Evolutionary conservation across 352 stramenopile genomes (phyloP), one percentile per base, ranked within the genome.

Genomic region (Phytophthora parvispora): DNA sequence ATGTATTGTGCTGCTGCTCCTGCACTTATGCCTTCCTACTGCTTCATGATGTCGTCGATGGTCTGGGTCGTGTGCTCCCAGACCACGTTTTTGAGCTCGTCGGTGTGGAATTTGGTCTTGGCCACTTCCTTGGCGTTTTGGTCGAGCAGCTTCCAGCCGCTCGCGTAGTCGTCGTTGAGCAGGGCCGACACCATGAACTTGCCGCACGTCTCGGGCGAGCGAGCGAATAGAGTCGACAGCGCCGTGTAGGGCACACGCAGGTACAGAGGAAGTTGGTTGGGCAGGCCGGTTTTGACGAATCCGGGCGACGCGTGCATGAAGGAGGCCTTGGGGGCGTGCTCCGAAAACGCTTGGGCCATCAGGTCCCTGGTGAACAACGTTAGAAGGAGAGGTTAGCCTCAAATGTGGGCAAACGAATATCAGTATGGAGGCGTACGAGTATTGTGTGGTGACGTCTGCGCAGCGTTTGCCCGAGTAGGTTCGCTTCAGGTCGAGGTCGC

Each of bases 401-500:
- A 50, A 9, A n/a, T 24, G n/a, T 3, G n/a, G 12, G 6, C 4
- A 50, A 6, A 16, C 12, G 3, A 18, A 50, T 50, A 32, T 13
- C 12, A 51, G 3, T 24, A 3, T 20, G 31, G 34, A n/a, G 48
- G 58, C 69, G 57, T 73, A 76, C 69, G 69, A 72, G 34, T 76
- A 76, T 40, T 64, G 55, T 4, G 51, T 76, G 32, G 69, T 72
- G 22, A 36, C 56, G 8, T 66, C 57, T 3, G 50, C 63, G 27
- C 69, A 76, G 42, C 63, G 51, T 43, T 42, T 61, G 6, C 18
- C 31, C 20, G 68, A 73, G 38, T 45, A 76, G 4, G 63, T 58
- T 13, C 45, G 50, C 24, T 76, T 76, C 2, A 76, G 52, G 36
- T 76, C 69, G 20, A 76, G 59, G 20, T 76, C 69, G 22, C 73